phyloP scores from a whole-genome alignment of 805 yeast species.

The Myxozyma sirexii region DNA sequence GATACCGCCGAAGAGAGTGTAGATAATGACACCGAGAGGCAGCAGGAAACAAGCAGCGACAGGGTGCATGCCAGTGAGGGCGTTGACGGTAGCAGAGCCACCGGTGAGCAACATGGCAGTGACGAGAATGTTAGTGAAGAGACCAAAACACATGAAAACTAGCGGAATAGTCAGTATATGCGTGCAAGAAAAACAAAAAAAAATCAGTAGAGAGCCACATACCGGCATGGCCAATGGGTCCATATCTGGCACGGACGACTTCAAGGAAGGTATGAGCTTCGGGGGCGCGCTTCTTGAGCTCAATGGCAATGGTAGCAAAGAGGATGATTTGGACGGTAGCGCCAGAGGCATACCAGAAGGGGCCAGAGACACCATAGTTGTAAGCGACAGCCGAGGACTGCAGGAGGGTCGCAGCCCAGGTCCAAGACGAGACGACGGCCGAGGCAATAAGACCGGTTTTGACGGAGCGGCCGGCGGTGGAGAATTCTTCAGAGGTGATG shows the following conservation, averaged over 20 bases:
- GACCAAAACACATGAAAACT: slow-evolving; percentile 58
- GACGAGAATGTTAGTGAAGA: slow-evolving; percentile 85
- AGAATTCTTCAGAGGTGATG: slow-evolving; percentile 89
- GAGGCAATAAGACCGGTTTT: slow-evolving; percentile 82
- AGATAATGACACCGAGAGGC: slow-evolving; percentile 76
- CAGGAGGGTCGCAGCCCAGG: slow-evolving; percentile 83
- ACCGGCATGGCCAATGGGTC: slow-evolving; percentile 64
- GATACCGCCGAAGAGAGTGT: slow-evolving; percentile 79
- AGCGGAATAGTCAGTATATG: neutral
- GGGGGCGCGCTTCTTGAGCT: slow-evolving; percentile 86
- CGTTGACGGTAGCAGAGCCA: slow-evolving; percentile 79
- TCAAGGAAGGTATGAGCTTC: slow-evolving; percentile 90
- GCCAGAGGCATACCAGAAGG: slow-evolving; percentile 82
- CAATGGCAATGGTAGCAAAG: slow-evolving; percentile 85
- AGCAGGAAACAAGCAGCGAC: slow-evolving; percentile 81
- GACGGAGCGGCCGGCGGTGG: slow-evolving; percentile 89
- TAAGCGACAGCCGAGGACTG: slow-evolving; percentile 80
- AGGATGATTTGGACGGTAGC: slow-evolving; percentile 86
- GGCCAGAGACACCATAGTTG: slow-evolving; percentile 75
- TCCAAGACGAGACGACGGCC: slow-evolving; percentile 94
- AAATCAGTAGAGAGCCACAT: neutral
- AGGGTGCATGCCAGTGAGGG: slow-evolving; percentile 79
- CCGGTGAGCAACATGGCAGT: slow-evolving; percentile 92
- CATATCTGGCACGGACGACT: slow-evolving; percentile 79
- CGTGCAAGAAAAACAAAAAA: neutral